Evolutionary conservation across 495 filamentous ascomycete species (phyloP).

Genomic region (Venustampulla echinocandica): DNA sequence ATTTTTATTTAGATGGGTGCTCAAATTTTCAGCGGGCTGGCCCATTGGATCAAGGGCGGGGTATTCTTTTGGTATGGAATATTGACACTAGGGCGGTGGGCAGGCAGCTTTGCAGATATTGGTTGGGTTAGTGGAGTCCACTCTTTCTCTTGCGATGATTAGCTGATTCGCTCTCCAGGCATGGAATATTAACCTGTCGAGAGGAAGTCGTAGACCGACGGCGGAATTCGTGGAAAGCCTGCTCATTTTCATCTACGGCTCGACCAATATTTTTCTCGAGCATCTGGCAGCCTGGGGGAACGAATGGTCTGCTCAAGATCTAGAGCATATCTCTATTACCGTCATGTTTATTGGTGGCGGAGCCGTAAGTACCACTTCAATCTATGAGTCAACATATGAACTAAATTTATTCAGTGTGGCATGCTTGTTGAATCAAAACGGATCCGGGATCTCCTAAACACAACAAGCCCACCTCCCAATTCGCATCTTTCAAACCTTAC

Average conservation of each 20-base stretch:
- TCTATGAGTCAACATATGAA: background rate
- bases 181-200: constrained; percentile 78
- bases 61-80: constrained; percentile 95
- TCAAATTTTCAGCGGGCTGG: constrained; percentile 73
- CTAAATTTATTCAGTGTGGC: constrained; percentile 50
- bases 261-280: constrained; percentile 87
- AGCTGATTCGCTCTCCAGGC: constrained; percentile 34
- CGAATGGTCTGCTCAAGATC: constrained; percentile 65
- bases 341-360: constrained; percentile 93
- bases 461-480: constrained; percentile 37
- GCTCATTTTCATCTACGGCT: constrained; percentile 82
- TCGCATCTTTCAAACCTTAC: constrained; percentile 26
- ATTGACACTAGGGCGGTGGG: constrained; percentile 80
- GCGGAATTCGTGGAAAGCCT: constrained; percentile 85
- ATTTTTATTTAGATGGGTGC: constrained; percentile 37
- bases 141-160: constrained; percentile 4
- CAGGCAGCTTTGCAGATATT: constrained; percentile 81
- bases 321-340: constrained; percentile 90
- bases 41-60: constrained; percentile 94
- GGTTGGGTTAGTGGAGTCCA: constrained; percentile 56
- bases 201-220: constrained; percentile 55
- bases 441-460: constrained; percentile 64
- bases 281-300: constrained; percentile 66
- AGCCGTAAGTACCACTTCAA: constrained; percentile 46
- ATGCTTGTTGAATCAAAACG: constrained; percentile 81